Evolutionary conservation across 2,329 filamentous ascomycete genomes (phyloP), one percentile per base, ranked within the genome.

Genomic region (Trichocomaceae sp.): DNA sequence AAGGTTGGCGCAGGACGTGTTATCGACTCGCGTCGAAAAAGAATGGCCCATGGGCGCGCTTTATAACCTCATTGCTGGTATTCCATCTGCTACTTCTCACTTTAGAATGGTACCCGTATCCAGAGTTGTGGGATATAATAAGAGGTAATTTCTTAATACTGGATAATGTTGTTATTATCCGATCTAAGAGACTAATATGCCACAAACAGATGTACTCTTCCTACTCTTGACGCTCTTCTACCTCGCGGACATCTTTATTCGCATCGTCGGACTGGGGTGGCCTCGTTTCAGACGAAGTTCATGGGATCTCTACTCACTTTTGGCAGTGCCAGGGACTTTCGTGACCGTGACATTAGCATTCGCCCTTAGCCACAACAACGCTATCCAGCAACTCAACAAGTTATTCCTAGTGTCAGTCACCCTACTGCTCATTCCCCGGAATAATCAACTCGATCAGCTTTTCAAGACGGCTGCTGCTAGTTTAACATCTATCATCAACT

Each of bases 401-500:
- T 82, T 95, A 58, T 96, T 95, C 69, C 79, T 99, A 31, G 93
- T 97, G 19, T 86, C 89, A 8, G 87, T 97, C 53, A 85, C 93
- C 2, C 79, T 97, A 8, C 78, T 99, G 50, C 81, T 99, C 33
- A 99, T 99, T 58, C 93, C 93, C 1, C 83, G 95, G 50, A 99
- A 99, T 68, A 95, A 99, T 64, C 91, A 95, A 49, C 81, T 99
- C 20, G 95, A 99, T 68, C 93, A 99, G 69, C 83, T 99, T 0
- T 99, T 99, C 83, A 99, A 99, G 72, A 99, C 95, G 1, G 95
- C 92, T 0, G 93, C 93, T 10, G 93, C 92, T 52, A 95, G 89
- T 83, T 75, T 99, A 62, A 86, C 88, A 2, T 85, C 88, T 17
- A 99, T 99, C 62, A 83, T 87, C 56, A 99, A 96, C 66, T 77